Evolutionary conservation across 2,329 filamentous ascomycete species (phyloP).

Genomic region (Gaeumannomyces tritici): DNA sequence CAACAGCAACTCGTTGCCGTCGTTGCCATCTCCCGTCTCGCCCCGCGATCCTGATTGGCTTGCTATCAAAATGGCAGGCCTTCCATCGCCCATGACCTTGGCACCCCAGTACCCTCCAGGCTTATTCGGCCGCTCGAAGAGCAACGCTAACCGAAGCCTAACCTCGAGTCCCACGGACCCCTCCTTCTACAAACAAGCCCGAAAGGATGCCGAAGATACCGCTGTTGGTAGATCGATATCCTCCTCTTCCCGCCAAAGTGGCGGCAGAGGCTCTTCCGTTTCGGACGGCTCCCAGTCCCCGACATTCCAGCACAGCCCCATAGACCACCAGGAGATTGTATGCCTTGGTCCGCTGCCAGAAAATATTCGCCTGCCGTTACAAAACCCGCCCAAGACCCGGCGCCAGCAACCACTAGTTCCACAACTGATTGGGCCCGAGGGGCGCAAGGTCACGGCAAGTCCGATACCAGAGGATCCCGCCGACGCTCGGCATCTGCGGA

Average conservation of each 20-base stretch:
- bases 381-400: constrained; percentile 18
- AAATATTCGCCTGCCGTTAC: constrained; percentile 29
- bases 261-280: constrained; percentile 11
- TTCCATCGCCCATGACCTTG: constrained; percentile 33
- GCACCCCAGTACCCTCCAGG: constrained; percentile 9
- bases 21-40: constrained; percentile 35
- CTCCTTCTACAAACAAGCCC: background rate
- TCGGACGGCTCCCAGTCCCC: constrained; percentile 16
- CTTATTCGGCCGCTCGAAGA: constrained; percentile 11
- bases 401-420: background rate
- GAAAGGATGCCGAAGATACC: background rate
- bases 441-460: constrained; percentile 1
- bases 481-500: background rate
- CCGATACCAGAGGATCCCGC: background rate
- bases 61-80: constrained; percentile 23
- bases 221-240: constrained; percentile 19
- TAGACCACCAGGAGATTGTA: constrained; percentile 42
- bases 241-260: constrained; percentile 1
- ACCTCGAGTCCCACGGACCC: constrained; percentile 4
- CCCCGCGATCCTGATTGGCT: constrained; percentile 32
- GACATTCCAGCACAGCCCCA: constrained; percentile 35
- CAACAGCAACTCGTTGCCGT: constrained; percentile 28
- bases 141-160: constrained; percentile 7
- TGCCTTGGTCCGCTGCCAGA: constrained; percentile 46
- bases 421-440: constrained; percentile 15